Evolutionary conservation across 768 basidiomycete species (phyloP), one percentile per base, ranked within the genome.

Genomic region (Mycena epipterygia): DNA sequence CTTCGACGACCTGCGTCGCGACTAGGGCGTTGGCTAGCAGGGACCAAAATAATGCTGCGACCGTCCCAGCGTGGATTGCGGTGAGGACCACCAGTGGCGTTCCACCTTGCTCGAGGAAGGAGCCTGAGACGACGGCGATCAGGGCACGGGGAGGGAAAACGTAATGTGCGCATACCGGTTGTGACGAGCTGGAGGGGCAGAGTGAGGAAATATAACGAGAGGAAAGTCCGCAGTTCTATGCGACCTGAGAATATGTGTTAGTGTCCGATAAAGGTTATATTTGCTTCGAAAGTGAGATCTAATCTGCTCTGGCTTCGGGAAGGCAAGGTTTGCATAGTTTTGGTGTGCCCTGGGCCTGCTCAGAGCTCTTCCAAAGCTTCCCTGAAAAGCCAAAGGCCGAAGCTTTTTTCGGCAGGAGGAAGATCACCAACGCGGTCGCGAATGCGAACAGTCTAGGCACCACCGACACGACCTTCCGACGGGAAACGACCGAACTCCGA

Each of bases 1-100:
- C 97, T 79, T 98, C 97, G 63, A 98, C 93, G 56, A 96, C 78
- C 81, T 99, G 97, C n/a, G 92, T 94, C 39, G 92, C 90, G 25
- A 96, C 87, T 68, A 95, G 81, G 12, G 87, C 93, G 80, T 94
- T 95, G 35, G 87, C 94, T 60, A 95, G 83, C 72, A 95, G 82
- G 9, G 87, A 76, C 93, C 95, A 96, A 78, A 96, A 97, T 5
- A 95, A 81, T 4, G 91, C 88, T 5, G 89, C 91, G 49, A 96
- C 89, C 21, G 91, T 70, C 5, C 91, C 96, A 2, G 93, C 90
- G 72, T 98, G 96, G 12, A 97, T 84, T 0, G 95, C 93, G 0
- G 88, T 89, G 67, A 97, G 74, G 30, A 89, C 88, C 23, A 91
- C 89, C 27, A 97, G 85, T 1, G 89, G 82, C 0, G 88, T 90